These are phyloP conservation scores for Trametes polyzona DNA, from an alignment of 1,284 basidiomycete species.

Conservation along the genomic window DNA sequence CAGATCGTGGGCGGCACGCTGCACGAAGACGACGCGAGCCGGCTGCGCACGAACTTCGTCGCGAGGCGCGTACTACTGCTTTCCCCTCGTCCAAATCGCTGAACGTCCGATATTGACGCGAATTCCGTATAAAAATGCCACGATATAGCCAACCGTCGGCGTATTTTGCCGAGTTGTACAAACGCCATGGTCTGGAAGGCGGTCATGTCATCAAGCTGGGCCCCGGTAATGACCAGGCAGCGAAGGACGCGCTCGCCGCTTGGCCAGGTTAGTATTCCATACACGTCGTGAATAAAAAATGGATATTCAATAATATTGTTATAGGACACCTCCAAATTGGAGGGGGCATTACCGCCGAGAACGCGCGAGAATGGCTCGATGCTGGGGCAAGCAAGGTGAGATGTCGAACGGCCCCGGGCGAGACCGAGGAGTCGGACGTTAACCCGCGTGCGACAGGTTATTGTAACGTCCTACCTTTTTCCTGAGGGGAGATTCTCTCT, in stretches of 20 bases:
- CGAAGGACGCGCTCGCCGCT: conserved; percentile 76
- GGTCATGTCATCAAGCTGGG: conserved; percentile 99
- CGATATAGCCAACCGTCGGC: conserved; percentile 72
- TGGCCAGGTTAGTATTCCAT: conserved; percentile 70
- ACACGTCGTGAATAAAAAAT: neutral
- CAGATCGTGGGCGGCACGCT: conserved; percentile 98
- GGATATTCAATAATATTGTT: neutral
- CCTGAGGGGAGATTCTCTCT: conserved; percentile 81
- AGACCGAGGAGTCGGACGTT: neutral
- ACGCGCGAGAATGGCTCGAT: conserved; percentile 86
- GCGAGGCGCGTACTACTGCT: conserved; percentile 63
- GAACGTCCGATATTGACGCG: conserved; percentile 2
- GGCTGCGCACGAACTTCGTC: conserved; percentile 91
- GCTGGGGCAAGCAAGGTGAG: conserved; percentile 90
- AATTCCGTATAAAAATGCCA: neutral
- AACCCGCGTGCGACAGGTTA: conserved; percentile 61
- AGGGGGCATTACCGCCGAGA: conserved; percentile 86
- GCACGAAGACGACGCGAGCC: conserved; percentile 62
- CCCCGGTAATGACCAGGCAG: conserved; percentile 86
- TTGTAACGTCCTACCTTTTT: conserved; percentile 97
- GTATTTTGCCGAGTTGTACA: conserved; percentile 86
- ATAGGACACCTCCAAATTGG: conserved; percentile 88
- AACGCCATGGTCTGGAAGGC: conserved; percentile 69
- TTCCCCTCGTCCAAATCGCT: neutral
- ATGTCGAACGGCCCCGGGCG: neutral